Percentiles rank a stretch among this genome's conserved stretches.
Evolutionary conservation across 2,329 filamentous ascomycete species (phyloP).

Genomic region (Biscogniauxia marginata): DNA sequence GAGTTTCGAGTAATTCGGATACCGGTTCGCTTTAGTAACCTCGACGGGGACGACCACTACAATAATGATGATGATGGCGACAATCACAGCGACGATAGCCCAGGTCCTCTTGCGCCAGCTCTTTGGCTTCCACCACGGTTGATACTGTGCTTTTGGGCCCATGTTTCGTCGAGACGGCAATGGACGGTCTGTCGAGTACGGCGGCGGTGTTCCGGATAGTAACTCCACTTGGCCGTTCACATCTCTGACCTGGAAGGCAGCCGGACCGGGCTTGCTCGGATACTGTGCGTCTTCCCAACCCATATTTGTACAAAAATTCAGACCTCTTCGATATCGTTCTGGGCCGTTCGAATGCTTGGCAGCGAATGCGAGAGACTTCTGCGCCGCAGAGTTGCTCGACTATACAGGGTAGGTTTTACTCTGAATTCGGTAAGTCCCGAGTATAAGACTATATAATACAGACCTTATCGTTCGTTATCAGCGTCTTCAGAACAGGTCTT

Average conservation of each 20-base stretch:
- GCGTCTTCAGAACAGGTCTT: neutral
- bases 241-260: slow-evolving; percentile 23
- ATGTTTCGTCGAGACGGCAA: slow-evolving; percentile 21
- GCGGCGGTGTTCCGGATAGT: slow-evolving; percentile 17
- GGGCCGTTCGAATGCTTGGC: neutral
- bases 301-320: slow-evolving; percentile 19
- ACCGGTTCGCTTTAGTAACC: slow-evolving; percentile 40
- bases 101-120: slow-evolving; percentile 55
- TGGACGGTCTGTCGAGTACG: slow-evolving; percentile 10
- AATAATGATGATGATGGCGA: slow-evolving; percentile 45
- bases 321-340: neutral
- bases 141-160: slow-evolving; percentile 7
- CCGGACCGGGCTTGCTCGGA: slow-evolving; percentile 18
- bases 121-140: slow-evolving; percentile 45
- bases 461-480: neutral
- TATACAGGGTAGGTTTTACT: slow-evolving; percentile 1
- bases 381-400: slow-evolving; percentile 11
- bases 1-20: slow-evolving; percentile 48
- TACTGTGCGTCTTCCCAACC: slow-evolving; percentile 22
- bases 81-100: slow-evolving; percentile 39
- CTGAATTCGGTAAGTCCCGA: neutral
- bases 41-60: slow-evolving; percentile 47
- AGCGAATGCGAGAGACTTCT: slow-evolving; percentile 9
- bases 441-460: slow-evolving; percentile 1
- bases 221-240: slow-evolving; percentile 20